Percentiles rank a stretch among this genome's conserved stretches.
Conservation (phyloP, 2,329 filamentous ascomycete genomes). For the Helotiales sp. region DNA sequence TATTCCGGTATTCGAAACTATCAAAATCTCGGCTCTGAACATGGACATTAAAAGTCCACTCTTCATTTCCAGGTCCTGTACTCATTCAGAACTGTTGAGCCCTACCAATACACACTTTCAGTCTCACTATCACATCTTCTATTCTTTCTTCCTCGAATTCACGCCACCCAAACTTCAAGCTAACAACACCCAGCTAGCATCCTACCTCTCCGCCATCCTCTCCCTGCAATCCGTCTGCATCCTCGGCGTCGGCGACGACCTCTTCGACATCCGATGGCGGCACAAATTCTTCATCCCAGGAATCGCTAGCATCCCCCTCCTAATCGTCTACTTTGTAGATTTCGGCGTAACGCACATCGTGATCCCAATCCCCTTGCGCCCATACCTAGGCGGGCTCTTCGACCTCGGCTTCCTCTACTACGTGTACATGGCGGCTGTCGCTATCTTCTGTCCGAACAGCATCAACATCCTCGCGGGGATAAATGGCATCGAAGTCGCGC, state of each 20-base stretch:
- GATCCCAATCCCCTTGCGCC: slow-evolving; percentile 82
- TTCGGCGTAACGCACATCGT: slow-evolving; percentile 97
- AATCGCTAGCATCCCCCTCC: slow-evolving; percentile 88
- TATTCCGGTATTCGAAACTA: too few species aligned
- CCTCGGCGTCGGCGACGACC: slow-evolving; percentile 91
- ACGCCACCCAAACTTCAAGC: background rate
- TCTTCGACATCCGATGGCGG: slow-evolving; percentile 98
- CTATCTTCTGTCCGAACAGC: slow-evolving; percentile 97
- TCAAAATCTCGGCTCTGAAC: background rate
- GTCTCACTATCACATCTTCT: background rate
- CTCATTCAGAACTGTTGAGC: too few species aligned
- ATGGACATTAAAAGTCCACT: background rate
- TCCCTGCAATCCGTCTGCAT: slow-evolving; percentile 90
- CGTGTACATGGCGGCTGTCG: slow-evolving; percentile 92
- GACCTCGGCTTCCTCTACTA: slow-evolving; percentile 88
- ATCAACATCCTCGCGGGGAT: slow-evolving; percentile 99
- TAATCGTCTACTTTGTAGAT: slow-evolving; percentile 97
- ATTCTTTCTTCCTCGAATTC: background rate
- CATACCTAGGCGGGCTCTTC: slow-evolving; percentile 78
- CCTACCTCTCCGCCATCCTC: slow-evolving; percentile 91
- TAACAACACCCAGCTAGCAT: slow-evolving; percentile 70
- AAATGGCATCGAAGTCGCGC: slow-evolving; percentile 95
- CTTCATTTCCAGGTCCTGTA: too few species aligned
- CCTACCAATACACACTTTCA: background rate
- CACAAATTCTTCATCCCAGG: slow-evolving; percentile 99